Percentiles rank a stretch among this genome's conserved stretches.
Conservation (phyloP, 805 yeast species). For the Teunomyces stri region DNA sequence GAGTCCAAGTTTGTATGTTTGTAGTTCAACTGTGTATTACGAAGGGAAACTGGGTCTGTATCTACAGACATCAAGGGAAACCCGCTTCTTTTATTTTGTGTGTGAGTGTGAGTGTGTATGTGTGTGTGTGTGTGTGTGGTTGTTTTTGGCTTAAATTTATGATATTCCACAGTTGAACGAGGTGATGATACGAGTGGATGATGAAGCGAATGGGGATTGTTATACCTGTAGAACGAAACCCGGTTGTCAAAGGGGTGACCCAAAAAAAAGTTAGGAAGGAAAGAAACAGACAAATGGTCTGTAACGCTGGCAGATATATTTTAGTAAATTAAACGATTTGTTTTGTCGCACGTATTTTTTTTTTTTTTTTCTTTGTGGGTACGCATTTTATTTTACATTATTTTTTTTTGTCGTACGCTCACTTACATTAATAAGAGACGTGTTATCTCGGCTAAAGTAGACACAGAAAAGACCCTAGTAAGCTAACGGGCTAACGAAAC, state of each 20-base stretch:
- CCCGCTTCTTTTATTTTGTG: background rate
- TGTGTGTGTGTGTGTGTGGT: background rate
- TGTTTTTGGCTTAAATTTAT: background rate
- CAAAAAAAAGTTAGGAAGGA: background rate
- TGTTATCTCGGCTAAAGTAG: too few relatives aligned
- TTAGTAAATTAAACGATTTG: background rate
- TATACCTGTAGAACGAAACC: too few relatives aligned
- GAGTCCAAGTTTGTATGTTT: background rate
- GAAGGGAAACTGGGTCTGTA: slow-evolving; percentile 1
- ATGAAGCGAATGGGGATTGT: too few relatives aligned
- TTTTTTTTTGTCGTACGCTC: background rate
- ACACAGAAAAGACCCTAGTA: too few relatives aligned
- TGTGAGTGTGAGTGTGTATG: background rate
- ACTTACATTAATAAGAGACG: background rate
- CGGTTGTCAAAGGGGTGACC: background rate
- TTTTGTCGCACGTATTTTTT: background rate
- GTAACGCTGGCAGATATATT: background rate
- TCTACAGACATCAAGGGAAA: background rate
- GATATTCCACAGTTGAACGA: too few relatives aligned
- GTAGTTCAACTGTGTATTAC: background rate
- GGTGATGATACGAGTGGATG: background rate
- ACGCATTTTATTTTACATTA: background rate
- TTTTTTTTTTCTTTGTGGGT: background rate
- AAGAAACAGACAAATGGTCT: background rate
- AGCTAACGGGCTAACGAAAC: too few relatives aligned